Conservation (phyloP, 108 stramenopile species). For the Asterionellopsis glacialis region DNA sequence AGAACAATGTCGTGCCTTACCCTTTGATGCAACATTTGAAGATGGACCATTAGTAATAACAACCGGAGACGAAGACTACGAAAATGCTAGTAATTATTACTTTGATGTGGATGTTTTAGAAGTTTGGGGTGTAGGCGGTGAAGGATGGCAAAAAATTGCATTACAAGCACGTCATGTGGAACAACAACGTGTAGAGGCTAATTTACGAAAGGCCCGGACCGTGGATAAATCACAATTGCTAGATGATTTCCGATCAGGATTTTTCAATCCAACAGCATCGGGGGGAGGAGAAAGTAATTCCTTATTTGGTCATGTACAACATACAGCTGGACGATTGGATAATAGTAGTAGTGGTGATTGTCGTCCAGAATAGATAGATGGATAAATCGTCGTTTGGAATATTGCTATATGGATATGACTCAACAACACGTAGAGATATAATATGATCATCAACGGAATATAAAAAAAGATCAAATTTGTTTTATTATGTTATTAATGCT, state of each 20-base stretch:
- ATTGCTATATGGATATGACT: too few species aligned
- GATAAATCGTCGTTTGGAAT: too few species aligned
- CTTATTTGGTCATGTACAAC: too few species aligned
- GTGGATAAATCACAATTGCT: conserved; percentile 30
- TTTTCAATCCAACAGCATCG: too few species aligned
- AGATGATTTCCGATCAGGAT: conserved; percentile 22
- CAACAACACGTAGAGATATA: too few species aligned
- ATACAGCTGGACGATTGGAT: too few species aligned
- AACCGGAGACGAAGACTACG: background rate
- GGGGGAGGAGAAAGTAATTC: too few species aligned
- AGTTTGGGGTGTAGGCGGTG: conserved; percentile 31
- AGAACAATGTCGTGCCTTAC: conserved; percentile 34
- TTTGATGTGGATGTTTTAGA: conserved; percentile 37
- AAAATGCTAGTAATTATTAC: conserved; percentile 7
- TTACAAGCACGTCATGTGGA: conserved; percentile 5
- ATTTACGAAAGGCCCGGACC: conserved; percentile 6
- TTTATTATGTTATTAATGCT: too few species aligned
- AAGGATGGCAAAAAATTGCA: conserved; percentile 2
- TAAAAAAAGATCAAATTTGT: too few species aligned
- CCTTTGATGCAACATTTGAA: conserved; percentile 26
- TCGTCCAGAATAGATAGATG: too few species aligned
- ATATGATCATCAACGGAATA: too few species aligned
- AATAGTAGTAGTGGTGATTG: too few species aligned
- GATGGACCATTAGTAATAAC: conserved; percentile 16
- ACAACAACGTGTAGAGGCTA: conserved; percentile 7